A percentile compares a stretch with the other conserved stretches of the same genome.
Evolutionary conservation across 176 grass and related monocot genomes (phyloP).

Genomic region (Rhipidocladum racemiflorum): DNA sequence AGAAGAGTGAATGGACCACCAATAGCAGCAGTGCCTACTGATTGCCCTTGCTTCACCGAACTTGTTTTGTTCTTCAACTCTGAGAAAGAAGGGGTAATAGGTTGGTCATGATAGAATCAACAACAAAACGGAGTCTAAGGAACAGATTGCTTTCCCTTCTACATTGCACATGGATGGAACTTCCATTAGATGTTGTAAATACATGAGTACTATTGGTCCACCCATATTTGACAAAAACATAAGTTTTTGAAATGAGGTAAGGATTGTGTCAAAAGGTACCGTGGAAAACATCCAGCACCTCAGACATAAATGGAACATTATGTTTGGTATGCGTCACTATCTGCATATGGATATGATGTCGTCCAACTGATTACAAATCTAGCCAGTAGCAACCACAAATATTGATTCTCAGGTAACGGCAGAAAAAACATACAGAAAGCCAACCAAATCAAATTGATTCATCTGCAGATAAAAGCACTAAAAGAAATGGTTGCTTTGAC

Average conservation of each 20-base stretch:
- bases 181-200: neutral
- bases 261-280: neutral
- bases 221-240: neutral
- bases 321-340: neutral
- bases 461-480: neutral
- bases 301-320: neutral
- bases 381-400: neutral
- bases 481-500: neutral
- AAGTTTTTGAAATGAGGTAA: neutral
- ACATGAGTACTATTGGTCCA: neutral
- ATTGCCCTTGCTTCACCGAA: constrained; percentile 51
- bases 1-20: constrained; percentile 76
- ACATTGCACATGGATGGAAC: neutral
- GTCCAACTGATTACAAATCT: neutral
- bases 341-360: constrained; percentile 5
- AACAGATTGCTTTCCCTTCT: neutral
- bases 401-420: neutral
- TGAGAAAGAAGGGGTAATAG: constrained; percentile 25
- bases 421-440: neutral
- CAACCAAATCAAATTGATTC: neutral
- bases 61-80: constrained; percentile 70
- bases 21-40: constrained; percentile 73
- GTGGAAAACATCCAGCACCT: neutral
- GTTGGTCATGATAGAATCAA: neutral
- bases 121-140: neutral